phyloP scores from a whole-genome alignment of 192 early-diverging fungal species.

The Obelidium mucronatum region DNA sequence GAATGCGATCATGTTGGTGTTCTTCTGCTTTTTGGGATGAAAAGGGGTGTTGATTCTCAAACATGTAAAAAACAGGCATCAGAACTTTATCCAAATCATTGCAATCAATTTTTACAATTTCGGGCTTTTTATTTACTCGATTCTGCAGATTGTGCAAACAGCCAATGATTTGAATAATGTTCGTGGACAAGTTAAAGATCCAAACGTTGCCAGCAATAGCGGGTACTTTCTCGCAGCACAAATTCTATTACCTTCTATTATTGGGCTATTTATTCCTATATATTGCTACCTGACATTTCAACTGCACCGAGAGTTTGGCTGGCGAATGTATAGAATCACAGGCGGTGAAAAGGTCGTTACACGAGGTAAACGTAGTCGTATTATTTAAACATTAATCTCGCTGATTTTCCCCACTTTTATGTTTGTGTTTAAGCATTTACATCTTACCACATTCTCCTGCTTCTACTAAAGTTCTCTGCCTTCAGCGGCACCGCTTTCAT shows the following conservation, averaged over 20 bases:
- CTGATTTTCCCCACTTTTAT: not conserved
- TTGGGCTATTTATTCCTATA: constrained; percentile 19
- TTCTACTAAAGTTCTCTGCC: constrained; percentile 6
- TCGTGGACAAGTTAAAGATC: not conserved
- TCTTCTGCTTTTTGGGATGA: not conserved
- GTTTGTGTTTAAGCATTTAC: not conserved
- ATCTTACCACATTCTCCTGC: constrained; percentile 6
- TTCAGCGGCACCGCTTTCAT: not conserved
- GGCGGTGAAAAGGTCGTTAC: not conserved
- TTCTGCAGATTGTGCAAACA: constrained; percentile 14
- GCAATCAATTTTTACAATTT: constrained; percentile 21
- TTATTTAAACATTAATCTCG: not conserved
- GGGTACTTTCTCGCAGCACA: constrained; percentile 3
- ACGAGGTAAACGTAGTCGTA: not conserved
- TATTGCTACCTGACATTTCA: not conserved
- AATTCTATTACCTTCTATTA: not conserved
- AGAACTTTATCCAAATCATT: constrained; percentile 16
- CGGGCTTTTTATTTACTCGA: constrained; percentile 25
- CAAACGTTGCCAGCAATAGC: not conserved
- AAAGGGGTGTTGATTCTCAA: not conserved
- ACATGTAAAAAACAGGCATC: not conserved
- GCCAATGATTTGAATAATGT: not conserved
- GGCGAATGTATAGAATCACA: constrained; percentile 14
- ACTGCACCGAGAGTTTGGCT: constrained; percentile 3
- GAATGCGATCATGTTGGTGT: constrained; percentile 17